Evolutionary conservation across 2,329 filamentous ascomycete species (phyloP), one percentile per base, ranked within the genome.

Genomic region (Tolypocladium guangdongense): DNA sequence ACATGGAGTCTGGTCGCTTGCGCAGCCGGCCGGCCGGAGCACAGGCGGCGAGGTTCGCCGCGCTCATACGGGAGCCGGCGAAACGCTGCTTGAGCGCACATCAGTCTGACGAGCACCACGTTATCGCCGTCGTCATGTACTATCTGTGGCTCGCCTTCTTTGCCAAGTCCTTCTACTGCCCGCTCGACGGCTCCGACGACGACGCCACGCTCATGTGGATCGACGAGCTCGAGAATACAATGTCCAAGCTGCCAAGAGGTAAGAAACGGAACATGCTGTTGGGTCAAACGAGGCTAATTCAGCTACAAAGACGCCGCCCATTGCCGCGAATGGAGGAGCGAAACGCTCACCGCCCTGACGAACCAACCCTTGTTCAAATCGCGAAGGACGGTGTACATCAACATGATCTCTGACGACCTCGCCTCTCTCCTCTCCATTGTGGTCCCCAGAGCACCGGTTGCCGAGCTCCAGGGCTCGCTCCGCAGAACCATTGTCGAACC

Each of bases 281-380:
- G 24, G 14, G 39, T n/a, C 22, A 12, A 14, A 33, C 18, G 36
- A 20, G 39, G 30, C 37, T 54, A 24, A 52, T 35, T 49, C 55
- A 56, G 51, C 59, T 39, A 33, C 20, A 10, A 43, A 71, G 68
- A 69, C 51, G 52, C 60, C 43, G 64, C 60, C 33, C 67, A 67
- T 24, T 69, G 66, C 49, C 65, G 68, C 47, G 63, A 68, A 58
- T 71, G 68, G 68, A 64, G 68, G 49, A 64, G 65, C 56, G 68
- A 71, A 51, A 70, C 68, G 7, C 63, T 71, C 45, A 63, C 60
- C 24, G 66, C 68, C 10, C 50, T 71, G 52, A 64, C 64, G 27
- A 63, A 58, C 46, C 67, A 69, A 49, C 52, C 63, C 27, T 30
- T 55, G 6, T 71, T 71, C 61, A 66, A 64, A 53, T 48, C 59